Conservation (phyloP, 2,329 filamentous ascomycete genomes). For the Trichophaea hybrida region DNA sequence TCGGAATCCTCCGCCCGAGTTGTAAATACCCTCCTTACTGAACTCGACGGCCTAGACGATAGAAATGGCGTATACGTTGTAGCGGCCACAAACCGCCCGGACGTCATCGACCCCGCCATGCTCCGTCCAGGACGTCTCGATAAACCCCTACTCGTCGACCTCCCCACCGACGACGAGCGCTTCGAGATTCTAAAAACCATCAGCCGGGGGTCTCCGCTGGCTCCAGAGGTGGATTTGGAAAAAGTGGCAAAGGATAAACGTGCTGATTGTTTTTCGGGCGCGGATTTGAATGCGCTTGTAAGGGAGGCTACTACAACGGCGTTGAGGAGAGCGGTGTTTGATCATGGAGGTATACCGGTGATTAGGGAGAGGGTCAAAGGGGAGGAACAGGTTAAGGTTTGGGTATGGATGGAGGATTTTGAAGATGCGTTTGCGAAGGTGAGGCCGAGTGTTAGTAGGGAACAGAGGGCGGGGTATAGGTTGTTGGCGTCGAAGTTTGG, state of each 20-base stretch:
- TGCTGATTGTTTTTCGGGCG: slow-evolving; percentile 57
- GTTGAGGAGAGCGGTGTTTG: slow-evolving; percentile 38
- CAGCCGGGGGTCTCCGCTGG: slow-evolving; percentile 38
- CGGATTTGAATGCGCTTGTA: slow-evolving; percentile 46
- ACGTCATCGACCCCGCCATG: slow-evolving; percentile 95
- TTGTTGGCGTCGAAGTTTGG: slow-evolving; percentile 30
- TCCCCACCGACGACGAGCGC: slow-evolving; percentile 64
- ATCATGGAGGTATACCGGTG: slow-evolving; percentile 32
- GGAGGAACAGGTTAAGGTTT: slow-evolving; percentile 3
- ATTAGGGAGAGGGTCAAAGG: neutral
- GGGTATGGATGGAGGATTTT: slow-evolving; percentile 32
- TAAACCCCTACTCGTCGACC: slow-evolving; percentile 74
- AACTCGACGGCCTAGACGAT: slow-evolving; percentile 72
- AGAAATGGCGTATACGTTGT: slow-evolving; percentile 85
- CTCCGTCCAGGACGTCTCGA: slow-evolving; percentile 80
- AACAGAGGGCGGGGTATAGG: slow-evolving; percentile 41
- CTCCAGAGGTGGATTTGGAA: slow-evolving; percentile 43
- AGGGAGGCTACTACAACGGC: slow-evolving; percentile 38
- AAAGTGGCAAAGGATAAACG: slow-evolving; percentile 49
- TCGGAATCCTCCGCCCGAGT: slow-evolving; percentile 77
- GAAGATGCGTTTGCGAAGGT: slow-evolving; percentile 33
- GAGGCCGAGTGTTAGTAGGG: slow-evolving; percentile 30
- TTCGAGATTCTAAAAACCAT: slow-evolving; percentile 70
- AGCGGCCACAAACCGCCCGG: slow-evolving; percentile 84
- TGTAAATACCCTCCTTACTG: slow-evolving; percentile 87